A percentile compares a stretch with the other conserved stretches of the same genome.
Evolutionary conservation across 148 eudicot species (phyloP).

Genomic region (Dysphania ambrosioides): DNA sequence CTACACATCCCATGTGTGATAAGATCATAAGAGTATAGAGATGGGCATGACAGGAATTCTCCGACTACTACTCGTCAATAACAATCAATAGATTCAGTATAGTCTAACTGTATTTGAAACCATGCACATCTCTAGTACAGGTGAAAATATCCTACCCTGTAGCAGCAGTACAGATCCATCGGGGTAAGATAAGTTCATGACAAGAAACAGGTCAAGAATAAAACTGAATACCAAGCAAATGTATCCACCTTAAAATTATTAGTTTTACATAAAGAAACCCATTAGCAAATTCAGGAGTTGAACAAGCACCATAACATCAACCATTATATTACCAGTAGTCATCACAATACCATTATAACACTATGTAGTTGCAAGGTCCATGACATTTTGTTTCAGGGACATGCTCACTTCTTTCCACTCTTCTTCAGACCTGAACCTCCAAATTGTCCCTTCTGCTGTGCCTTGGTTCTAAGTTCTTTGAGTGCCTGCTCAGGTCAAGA

Average conservation of each 20-base stretch:
- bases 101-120: neutral
- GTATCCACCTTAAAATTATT: slow-evolving; percentile 5
- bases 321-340: neutral
- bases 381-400: neutral
- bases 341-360: slow-evolving; percentile 18
- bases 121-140: neutral
- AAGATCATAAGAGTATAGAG: no score
- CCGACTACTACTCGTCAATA: neutral
- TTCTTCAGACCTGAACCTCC: slow-evolving; percentile 97
- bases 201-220: no score
- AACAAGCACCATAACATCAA: slow-evolving; percentile 13
- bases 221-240: slow-evolving; percentile 12
- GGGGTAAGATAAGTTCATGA: no score
- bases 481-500: slow-evolving; percentile 47
- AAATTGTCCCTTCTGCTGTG: slow-evolving; percentile 67
- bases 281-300: slow-evolving; percentile 1
- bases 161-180: neutral
- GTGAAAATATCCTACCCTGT: neutral
- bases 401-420: slow-evolving; percentile 84
- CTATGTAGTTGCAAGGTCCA: slow-evolving; percentile 5
- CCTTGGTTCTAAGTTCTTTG: slow-evolving; percentile 88
- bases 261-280: slow-evolving; percentile 19
- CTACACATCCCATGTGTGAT: no score
- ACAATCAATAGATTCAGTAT: neutral
- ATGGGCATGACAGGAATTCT: no score